Conservation (phyloP, 306 rosid genomes). For the Vicia villosa region DNA sequence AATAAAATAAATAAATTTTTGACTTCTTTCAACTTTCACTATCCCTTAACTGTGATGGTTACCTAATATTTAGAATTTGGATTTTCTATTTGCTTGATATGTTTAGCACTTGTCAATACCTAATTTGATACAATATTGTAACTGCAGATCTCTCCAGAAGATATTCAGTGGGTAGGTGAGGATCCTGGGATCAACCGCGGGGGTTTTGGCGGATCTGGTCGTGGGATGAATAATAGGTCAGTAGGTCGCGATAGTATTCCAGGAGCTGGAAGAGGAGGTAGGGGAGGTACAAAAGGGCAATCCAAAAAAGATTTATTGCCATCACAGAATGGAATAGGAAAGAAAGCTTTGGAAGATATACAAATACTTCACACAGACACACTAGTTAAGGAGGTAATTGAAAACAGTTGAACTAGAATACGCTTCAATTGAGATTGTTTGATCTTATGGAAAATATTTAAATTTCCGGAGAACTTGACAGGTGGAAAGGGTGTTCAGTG, state of each 20-base stretch:
- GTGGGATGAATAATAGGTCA: slow-evolving; percentile 63
- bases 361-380: slow-evolving; percentile 78
- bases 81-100: slow-evolving; percentile 28
- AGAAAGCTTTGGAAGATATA: slow-evolving; percentile 72
- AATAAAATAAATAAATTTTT: background rate
- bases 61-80: slow-evolving; percentile 6
- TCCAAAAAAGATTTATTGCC: slow-evolving; percentile 72
- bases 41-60: slow-evolving; percentile 5
- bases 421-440: slow-evolving; percentile 15
- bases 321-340: slow-evolving; percentile 82
- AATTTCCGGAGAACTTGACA: slow-evolving; percentile 38
- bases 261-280: slow-evolving; percentile 84
- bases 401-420: slow-evolving; percentile 18
- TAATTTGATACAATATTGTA: slow-evolving; percentile 33
- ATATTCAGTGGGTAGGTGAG: slow-evolving; percentile 91
- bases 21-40: slow-evolving; percentile 5
- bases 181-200: slow-evolving; percentile 79
- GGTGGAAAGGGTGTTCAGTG: slow-evolving; percentile 91
- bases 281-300: slow-evolving; percentile 71
- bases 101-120: slow-evolving; percentile 18
- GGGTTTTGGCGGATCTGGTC: slow-evolving; percentile 66
- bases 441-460: slow-evolving; percentile 23
- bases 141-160: slow-evolving; percentile 78
- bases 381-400: slow-evolving; percentile 76
- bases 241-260: slow-evolving; percentile 59